These are phyloP conservation scores for Tuber melanosporum DNA, from an alignment of 495 filamentous ascomycete species.

Conservation along the genomic window DNA sequence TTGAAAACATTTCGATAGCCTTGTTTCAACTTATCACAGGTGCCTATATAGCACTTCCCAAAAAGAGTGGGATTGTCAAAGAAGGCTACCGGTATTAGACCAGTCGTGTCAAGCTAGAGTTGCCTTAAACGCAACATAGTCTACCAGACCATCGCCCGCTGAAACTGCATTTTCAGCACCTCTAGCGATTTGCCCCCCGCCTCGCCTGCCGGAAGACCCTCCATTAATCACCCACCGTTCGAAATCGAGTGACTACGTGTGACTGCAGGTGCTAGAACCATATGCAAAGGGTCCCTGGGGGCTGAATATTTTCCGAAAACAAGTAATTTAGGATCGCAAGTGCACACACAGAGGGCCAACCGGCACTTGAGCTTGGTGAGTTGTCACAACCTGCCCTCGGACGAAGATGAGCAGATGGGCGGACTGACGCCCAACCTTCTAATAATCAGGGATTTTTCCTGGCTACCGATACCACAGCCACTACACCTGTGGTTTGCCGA, in stretches of 20 bases:
- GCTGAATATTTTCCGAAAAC: not conserved
- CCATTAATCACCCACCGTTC: not conserved
- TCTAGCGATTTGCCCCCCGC: not conserved
- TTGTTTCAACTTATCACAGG: not conserved
- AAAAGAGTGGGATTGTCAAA: not conserved
- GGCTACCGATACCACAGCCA: not conserved
- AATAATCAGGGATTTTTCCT: not conserved
- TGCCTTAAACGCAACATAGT: not conserved
- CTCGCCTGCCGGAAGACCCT: not conserved
- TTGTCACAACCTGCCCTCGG: not conserved
- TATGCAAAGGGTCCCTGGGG: not conserved
- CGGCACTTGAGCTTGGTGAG: not conserved
- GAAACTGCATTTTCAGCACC: slow-evolving; percentile 2
- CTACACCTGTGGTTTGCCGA: not conserved
- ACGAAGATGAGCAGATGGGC: not conserved
- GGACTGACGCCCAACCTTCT: not conserved
- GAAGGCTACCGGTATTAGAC: not conserved
- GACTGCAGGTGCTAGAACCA: not conserved
- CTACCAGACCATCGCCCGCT: not conserved
- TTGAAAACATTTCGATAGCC: not conserved
- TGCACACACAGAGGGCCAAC: not conserved
- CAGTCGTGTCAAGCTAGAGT: not conserved
- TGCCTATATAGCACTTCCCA: not conserved
- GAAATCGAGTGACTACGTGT: not conserved
- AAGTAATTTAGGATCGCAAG: not conserved